Percentiles rank a stretch among this genome's conserved stretches.
Conservation (phyloP, 2,329 filamentous ascomycete genomes). For the Pseudomassariella vexata region DNA sequence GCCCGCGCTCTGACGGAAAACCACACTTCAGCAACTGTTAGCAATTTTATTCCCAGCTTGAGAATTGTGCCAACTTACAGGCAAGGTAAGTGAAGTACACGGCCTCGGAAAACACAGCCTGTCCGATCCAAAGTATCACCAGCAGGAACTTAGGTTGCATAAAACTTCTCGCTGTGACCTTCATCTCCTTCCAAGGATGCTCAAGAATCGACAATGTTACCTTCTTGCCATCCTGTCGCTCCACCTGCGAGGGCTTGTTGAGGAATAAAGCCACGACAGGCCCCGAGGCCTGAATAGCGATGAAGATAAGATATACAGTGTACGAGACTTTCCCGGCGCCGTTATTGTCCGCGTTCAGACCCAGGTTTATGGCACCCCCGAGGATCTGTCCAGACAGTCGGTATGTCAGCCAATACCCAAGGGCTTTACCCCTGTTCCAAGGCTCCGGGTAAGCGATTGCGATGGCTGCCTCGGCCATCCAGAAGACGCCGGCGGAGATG, state of each 20-base stretch:
- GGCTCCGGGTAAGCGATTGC: slow-evolving; percentile 68
- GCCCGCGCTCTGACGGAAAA: slow-evolving; percentile 65
- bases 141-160: slow-evolving; percentile 57
- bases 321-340: slow-evolving; percentile 62
- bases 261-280: slow-evolving; percentile 61
- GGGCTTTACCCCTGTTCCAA: slow-evolving; percentile 56
- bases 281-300: slow-evolving; percentile 60
- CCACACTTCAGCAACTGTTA: no score
- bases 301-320: slow-evolving; percentile 63
- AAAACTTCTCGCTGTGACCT: slow-evolving; percentile 52
- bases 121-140: slow-evolving; percentile 61
- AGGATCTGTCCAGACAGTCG: slow-evolving; percentile 60
- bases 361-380: slow-evolving; percentile 66
- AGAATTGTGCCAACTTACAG: no score
- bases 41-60: no score
- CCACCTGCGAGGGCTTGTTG: slow-evolving; percentile 54
- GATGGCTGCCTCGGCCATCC: slow-evolving; percentile 70
- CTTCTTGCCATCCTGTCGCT: slow-evolving; percentile 58
- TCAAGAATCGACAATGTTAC: slow-evolving; percentile 55
- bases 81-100: slow-evolving; percentile 67
- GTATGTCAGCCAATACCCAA: slow-evolving; percentile 63
- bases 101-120: slow-evolving; percentile 65
- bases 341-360: slow-evolving; percentile 53
- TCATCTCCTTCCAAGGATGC: slow-evolving; percentile 53
- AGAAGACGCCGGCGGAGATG: slow-evolving; percentile 66